Evolutionary conservation across 805 yeast species (phyloP), one percentile per base, ranked within the genome.

Genomic region (Dipodascus albidus): DNA sequence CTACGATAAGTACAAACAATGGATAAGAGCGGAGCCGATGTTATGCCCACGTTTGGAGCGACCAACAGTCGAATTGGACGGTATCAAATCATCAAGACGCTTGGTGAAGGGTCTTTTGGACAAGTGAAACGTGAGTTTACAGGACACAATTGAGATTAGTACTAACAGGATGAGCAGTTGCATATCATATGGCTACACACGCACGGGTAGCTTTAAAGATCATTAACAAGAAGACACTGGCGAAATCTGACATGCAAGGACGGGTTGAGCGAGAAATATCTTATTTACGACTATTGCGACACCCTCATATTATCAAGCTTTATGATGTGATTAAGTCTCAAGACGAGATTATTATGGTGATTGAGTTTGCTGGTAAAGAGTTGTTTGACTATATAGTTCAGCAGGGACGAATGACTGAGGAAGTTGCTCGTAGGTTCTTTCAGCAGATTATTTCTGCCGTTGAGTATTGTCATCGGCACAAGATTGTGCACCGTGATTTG

Each of bases 401-500:
- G 65, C 78, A 88, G 64, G 97, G 96, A 38, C 82, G 86, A 63
- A 85, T 90, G 96, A 81, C 83, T 42, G 98, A 91, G 68, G 79
- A 80, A 57, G 96, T 90, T 67, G 97, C 95, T 0, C 75, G 97
- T 54, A 73, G 96, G 56, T 91, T 91, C 64, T 91, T 91, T 70
- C 98, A 91, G 69, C 98, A 91, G 69, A 91, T 91, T 50, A 88
- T 91, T 54, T 89, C 95, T 49, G 98, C 98, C 3, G 96, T 90
- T 2, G 96, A 89, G 63, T 91, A 91, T 71, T 90, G 98, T 65
- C 98, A 90, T 69, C 78, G 95, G 55, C 96, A 90, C 69, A 91
- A 90, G 72, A 90, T 90, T 72, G 98, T 90, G 47, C 98, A 90
- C 67, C 77, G 99, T 62, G 99, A 93, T 71, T 78, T 93, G 67